These are phyloP conservation scores for Cephalotrichum gorgonifer DNA, from an alignment of 2,329 filamentous ascomycete species.

Conservation along the genomic window DNA sequence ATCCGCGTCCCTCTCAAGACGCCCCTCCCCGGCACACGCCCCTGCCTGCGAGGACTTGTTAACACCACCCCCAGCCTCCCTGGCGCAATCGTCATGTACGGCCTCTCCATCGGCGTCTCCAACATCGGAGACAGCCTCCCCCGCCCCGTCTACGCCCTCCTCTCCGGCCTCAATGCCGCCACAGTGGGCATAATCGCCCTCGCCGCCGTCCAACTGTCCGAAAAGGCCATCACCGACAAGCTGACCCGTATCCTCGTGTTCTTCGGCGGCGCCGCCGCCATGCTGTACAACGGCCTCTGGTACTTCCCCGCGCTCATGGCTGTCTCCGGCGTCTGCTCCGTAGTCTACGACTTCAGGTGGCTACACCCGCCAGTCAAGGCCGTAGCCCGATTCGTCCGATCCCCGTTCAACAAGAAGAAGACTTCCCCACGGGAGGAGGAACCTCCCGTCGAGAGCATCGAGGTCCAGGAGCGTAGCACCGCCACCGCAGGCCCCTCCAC, in stretches of 20 bases:
- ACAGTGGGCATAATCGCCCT: conserved; percentile 64
- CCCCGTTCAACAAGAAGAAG: not conserved
- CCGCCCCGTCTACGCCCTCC: conserved; percentile 52
- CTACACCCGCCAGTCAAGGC: conserved; percentile 22
- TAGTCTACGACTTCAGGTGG: conserved; percentile 46
- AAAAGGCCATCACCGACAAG: conserved; percentile 57
- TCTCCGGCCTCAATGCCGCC: conserved; percentile 62
- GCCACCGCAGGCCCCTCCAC: not conserved
- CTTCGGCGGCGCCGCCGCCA: conserved; percentile 49
- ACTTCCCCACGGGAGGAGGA: not conserved
- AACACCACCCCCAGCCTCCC: conserved; percentile 38
- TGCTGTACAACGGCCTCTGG: conserved; percentile 65
- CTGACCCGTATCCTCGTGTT: conserved; percentile 55
- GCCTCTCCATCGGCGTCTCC: conserved; percentile 53
- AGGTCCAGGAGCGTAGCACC: not conserved
- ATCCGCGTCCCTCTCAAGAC: not conserved
- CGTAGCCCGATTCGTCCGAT: not conserved
- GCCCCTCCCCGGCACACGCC: not conserved
- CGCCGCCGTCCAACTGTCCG: conserved; percentile 55
- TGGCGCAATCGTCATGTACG: conserved; percentile 61
- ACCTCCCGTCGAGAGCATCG: not conserved
- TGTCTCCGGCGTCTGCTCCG: conserved; percentile 37
- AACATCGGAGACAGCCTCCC: conserved; percentile 50
- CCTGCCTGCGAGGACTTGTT: too few relatives aligned
- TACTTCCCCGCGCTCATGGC: conserved; percentile 60